Evolutionary conservation across 1,284 basidiomycete genomes (phyloP).

Genomic region (Ustilago loliicola): DNA sequence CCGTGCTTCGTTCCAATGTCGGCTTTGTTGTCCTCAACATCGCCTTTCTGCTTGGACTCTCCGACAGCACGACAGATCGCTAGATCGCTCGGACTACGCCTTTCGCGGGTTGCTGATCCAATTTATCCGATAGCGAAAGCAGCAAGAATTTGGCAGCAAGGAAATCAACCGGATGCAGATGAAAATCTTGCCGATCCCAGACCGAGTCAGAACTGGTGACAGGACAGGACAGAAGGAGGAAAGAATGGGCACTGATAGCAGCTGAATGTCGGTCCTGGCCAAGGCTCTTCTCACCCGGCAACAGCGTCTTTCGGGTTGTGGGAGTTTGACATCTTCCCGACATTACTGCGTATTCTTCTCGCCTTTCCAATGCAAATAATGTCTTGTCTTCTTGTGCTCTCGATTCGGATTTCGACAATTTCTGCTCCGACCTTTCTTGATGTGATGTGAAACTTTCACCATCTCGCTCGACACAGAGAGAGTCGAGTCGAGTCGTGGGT

Average conservation of each 20-base stretch:
- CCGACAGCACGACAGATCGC: no score
- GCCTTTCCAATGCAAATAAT: background rate
- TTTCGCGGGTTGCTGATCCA: background rate
- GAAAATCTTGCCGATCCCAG: constrained; percentile 4
- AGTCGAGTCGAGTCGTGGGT: no score
- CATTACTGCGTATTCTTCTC: background rate
- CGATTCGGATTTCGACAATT: background rate
- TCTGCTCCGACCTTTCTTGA: constrained; percentile 3
- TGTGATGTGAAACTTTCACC: constrained; percentile 6
- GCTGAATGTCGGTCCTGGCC: background rate
- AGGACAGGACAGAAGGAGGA: background rate
- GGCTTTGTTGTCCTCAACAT: background rate
- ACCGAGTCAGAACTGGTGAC: background rate
- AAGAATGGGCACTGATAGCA: background rate
- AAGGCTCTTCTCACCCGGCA: background rate
- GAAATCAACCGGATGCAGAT: background rate
- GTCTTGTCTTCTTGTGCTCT: background rate
- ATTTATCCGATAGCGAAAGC: background rate
- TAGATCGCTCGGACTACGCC: no score
- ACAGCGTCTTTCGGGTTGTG: background rate
- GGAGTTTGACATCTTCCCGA: background rate
- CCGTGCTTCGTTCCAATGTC: no score
- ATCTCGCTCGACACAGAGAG: background rate
- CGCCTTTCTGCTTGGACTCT: background rate
- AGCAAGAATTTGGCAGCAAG: background rate